Evolutionary conservation across 106 monocot species (phyloP), one percentile per base, ranked within the genome.

Genomic region (Phalaenopsis aphrodite): DNA sequence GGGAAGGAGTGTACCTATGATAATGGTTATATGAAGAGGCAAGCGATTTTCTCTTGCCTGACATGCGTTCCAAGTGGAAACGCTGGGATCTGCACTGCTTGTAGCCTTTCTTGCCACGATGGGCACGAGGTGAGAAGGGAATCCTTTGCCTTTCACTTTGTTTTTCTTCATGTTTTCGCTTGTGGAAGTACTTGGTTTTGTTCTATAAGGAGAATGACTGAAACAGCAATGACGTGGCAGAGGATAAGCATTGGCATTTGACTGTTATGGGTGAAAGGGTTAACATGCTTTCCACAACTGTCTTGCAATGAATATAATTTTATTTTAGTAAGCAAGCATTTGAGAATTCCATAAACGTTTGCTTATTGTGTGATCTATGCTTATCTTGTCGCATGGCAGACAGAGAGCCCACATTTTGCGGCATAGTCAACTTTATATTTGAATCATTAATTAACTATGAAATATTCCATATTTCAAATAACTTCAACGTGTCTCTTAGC

Each of bases 21-120:
- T 5, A 84, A 84, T 17, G 98, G 98, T 8, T 94, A 99, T 81
- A 89, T 93, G 93, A 99, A 94, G 85, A 85, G 98, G 81, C 98
- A 99, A 75, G 98, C 98, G 10, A 74, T 99, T 23, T 99, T 99
- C 89, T 99, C 98, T 10, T 99, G 98, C 83, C 72, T 99, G 81
- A 95, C 98, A 15, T 99, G 98, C 36, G 92, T 89, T 79, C 95
- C 98, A 14, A 71, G 17, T 65, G 98, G 98, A 16, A 87, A 77
- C 79, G 91, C 93, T 9, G 99, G 93, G 12, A 89, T 99, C 57
- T 99, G 99, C 84, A 99, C 99, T n/a, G 99, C 99, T 19, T 99
- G 99, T 76, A 87, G 87, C 78, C 87, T 99, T 41, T 42, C 85
- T 57, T 99, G 99, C 81, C 95, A 99, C 67, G 99, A 99, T 49